Evolutionary conservation across 345 rosid species (phyloP), one percentile per base, ranked within the genome.

Genomic region (Firmiana major): DNA sequence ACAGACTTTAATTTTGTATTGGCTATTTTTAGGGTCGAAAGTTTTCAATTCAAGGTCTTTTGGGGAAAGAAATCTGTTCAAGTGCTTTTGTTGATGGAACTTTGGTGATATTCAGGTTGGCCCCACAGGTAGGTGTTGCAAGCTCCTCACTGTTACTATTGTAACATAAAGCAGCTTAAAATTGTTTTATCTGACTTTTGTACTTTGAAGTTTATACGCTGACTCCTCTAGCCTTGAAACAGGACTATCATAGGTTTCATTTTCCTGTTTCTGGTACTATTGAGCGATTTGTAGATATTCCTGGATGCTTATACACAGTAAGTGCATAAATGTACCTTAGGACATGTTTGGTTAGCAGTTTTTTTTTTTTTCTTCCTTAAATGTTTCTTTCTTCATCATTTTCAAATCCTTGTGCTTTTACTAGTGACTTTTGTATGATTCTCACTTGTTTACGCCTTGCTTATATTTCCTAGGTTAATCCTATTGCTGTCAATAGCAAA

Each of bases 221-320:
- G 34, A 58, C 34, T 26, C 36, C 54, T 74, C 40, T 71, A 36
- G 59, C 75, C 45, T 57, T 80, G 43, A 73, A 78, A 73, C 87
- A 95, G 98, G 99, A 95, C 83, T 95, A 91, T 80, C 98, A 90
- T 79, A 91, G 97, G 19, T 95, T 88, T 78, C 97, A 95, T 87
- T 80, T 82, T 75, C 99, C 99, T 7, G 93, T 95, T 75, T 88
- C 93, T 80, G 99, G 98, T 80, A 84, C 81, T 75, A 82, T 95
- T 63, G 96, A 88, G 74, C 80, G 85, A 71, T 80, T 89, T 81
- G 86, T 84, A 46, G 64, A 95, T 75, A 79, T 93, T 9, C 88
- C 93, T 71, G 98, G 99, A 78, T 85, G 89, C 79, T 86, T 95
- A 72, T 93, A 90, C 79, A 95, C 96, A 0, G 99, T 95, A 86